phyloP scores from a whole-genome alignment of 176 grass and related monocot species.

The Triticum timopheevii region DNA sequence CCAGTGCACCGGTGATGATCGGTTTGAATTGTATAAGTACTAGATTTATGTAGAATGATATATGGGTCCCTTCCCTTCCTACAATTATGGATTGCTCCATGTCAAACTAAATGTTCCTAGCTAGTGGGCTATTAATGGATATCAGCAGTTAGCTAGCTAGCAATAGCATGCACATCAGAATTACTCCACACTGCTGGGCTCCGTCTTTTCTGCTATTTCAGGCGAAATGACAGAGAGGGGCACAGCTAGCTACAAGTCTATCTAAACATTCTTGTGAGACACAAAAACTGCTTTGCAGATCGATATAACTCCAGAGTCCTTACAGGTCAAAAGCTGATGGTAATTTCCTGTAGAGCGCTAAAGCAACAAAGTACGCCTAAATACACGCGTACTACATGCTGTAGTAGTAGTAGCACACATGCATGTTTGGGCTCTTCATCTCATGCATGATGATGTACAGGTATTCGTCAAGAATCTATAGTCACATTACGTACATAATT shows the following conservation, averaged over 20 bases:
- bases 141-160: constrained; percentile 23
- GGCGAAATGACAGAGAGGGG: background rate
- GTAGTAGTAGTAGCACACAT: background rate
- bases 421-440: background rate
- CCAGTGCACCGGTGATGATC: background rate
- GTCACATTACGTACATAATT: background rate
- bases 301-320: background rate
- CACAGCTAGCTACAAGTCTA: background rate
- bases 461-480: background rate
- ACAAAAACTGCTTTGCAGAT: constrained; percentile 19
- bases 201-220: background rate
- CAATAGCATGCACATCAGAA: constrained; percentile 23
- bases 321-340: constrained; percentile 25
- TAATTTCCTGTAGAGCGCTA: constrained; percentile 11
- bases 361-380: background rate
- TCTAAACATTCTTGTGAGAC: constrained; percentile 18
- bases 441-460: background rate
- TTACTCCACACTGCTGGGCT: constrained; percentile 10
- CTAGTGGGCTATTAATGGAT: constrained; percentile 12
- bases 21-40: background rate
- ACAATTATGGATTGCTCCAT: background rate
- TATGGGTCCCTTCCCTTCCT: background rate
- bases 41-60: background rate
- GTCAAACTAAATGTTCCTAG: constrained; percentile 27
- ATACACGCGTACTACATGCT: background rate